Conservation (phyloP, 306 rosid genomes). For the Luffa acutangula region DNA sequence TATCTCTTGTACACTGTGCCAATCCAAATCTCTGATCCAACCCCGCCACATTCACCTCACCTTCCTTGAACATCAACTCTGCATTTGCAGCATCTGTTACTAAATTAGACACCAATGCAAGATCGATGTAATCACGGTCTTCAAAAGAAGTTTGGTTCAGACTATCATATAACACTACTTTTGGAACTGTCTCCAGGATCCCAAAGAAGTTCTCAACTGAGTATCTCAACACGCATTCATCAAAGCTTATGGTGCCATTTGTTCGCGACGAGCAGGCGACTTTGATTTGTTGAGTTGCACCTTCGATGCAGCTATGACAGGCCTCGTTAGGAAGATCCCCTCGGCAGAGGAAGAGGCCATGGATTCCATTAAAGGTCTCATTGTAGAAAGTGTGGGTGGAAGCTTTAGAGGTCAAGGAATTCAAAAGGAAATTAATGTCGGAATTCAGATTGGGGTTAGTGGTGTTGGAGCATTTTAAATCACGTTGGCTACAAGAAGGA, state of each 20-base stretch:
- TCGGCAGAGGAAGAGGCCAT: conserved; percentile 19
- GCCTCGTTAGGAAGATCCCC: conserved; percentile 6
- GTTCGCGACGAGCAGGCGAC: not conserved
- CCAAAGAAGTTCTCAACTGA: conserved; percentile 11
- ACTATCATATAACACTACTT: not conserved
- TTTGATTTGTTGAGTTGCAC: conserved; percentile 7
- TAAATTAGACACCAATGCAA: conserved; percentile 8
- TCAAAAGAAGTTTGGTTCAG: not conserved
- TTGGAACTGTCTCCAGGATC: not conserved
- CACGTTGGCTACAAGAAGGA: not conserved
- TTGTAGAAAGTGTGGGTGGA: not conserved
- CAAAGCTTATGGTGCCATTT: conserved; percentile 7
- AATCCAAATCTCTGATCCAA: conserved; percentile 16
- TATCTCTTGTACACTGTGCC: conserved; percentile 35
- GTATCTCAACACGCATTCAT: conserved; percentile 15
- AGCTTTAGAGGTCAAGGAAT: conserved; percentile 9
- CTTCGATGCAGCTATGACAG: conserved; percentile 10
- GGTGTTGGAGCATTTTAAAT: not conserved
- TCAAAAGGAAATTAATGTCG: not conserved
- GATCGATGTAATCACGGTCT: not conserved
- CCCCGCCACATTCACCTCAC: not conserved
- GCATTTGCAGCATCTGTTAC: conserved; percentile 2
- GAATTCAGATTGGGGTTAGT: not conserved
- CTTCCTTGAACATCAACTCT: conserved; percentile 13
- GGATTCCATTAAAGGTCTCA: not conserved